Conservation (phyloP, 2,329 filamentous ascomycete species). For the Alternaria brassicicola region DNA sequence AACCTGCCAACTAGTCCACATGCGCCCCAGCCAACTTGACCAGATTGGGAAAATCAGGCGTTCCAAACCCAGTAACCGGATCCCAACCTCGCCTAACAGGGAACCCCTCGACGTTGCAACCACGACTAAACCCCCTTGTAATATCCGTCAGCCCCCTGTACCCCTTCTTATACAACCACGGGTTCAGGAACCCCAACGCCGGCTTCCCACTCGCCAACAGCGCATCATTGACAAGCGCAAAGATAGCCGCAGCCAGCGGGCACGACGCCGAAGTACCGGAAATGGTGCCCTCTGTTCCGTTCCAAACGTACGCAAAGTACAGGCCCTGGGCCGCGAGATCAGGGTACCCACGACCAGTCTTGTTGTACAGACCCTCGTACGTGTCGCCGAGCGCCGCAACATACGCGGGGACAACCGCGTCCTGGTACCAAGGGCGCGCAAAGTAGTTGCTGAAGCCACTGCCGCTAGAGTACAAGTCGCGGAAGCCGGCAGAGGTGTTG, state of each 20-base stretch:
- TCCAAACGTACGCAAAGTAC: slow-evolving; percentile 54
- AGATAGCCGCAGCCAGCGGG: slow-evolving; percentile 64
- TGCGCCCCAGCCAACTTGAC: slow-evolving; percentile 31
- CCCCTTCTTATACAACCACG: slow-evolving; percentile 62
- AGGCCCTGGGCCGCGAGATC: slow-evolving; percentile 67
- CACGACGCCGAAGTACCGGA: slow-evolving; percentile 63
- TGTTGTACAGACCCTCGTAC: slow-evolving; percentile 58
- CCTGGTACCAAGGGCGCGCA: slow-evolving; percentile 56
- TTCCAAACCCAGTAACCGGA: slow-evolving; percentile 47
- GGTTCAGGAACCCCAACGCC: slow-evolving; percentile 64
- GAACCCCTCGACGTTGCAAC: slow-evolving; percentile 49
- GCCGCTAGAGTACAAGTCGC: slow-evolving; percentile 59
- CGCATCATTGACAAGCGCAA: slow-evolving; percentile 68
- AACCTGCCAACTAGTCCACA: slow-evolving; percentile 4
- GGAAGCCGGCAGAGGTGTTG: slow-evolving; percentile 44
- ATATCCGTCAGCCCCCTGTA: slow-evolving; percentile 59
- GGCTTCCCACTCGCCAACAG: slow-evolving; percentile 58
- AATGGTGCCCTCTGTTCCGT: slow-evolving; percentile 48
- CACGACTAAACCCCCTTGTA: slow-evolving; percentile 45
- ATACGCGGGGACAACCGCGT: slow-evolving; percentile 53
- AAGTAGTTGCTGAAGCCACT: slow-evolving; percentile 60
- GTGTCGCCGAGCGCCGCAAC: slow-evolving; percentile 49
- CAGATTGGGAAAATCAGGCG: slow-evolving; percentile 40
- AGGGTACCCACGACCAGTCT: slow-evolving; percentile 64
- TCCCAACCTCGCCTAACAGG: slow-evolving; percentile 47